These are phyloP conservation scores for Rehmannia glutinosa DNA, from an alignment of 257 asterid species.

Conservation along the genomic window DNA sequence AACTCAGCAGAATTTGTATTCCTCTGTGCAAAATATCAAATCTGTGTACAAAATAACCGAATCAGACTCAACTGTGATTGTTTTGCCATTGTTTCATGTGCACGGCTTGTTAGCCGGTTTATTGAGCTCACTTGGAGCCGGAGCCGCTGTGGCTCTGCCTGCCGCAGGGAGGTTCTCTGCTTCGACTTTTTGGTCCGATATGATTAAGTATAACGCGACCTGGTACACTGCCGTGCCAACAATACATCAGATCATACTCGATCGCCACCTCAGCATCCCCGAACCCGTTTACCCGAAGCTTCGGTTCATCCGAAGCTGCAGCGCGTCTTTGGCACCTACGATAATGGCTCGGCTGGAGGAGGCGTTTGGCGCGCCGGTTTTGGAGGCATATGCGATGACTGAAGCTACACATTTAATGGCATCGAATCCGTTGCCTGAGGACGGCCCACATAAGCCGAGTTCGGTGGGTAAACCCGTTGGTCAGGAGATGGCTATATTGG, in stretches of 20 bases:
- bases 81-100: conserved; percentile 87
- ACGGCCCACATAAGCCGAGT: conserved; percentile 73
- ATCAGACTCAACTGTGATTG: conserved; percentile 84
- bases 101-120: conserved; percentile 89
- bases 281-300: conserved; percentile 75
- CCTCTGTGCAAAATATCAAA: conserved; percentile 69
- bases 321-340: conserved; percentile 92
- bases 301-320: conserved; percentile 93
- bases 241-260: conserved; percentile 84
- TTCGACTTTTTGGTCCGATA: conserved; percentile 90
- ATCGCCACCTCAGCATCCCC: conserved; percentile 67
- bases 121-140: conserved; percentile 81
- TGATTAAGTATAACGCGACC: conserved; percentile 69
- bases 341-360: conserved; percentile 80
- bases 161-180: conserved; percentile 94
- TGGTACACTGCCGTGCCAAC: conserved; percentile 99
- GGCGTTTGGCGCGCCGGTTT: conserved; percentile 75
- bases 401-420: conserved; percentile 91
- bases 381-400: conserved; percentile 96
- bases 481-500: conserved; percentile 83
- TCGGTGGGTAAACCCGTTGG: conserved; percentile 92
- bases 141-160: conserved; percentile 87
- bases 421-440: conserved; percentile 78
- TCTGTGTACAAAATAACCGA: conserved; percentile 68
- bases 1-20: conserved; percentile 70